Conservation (phyloP, 257 asterid genomes). For the Solanum lycopersicoides region DNA sequence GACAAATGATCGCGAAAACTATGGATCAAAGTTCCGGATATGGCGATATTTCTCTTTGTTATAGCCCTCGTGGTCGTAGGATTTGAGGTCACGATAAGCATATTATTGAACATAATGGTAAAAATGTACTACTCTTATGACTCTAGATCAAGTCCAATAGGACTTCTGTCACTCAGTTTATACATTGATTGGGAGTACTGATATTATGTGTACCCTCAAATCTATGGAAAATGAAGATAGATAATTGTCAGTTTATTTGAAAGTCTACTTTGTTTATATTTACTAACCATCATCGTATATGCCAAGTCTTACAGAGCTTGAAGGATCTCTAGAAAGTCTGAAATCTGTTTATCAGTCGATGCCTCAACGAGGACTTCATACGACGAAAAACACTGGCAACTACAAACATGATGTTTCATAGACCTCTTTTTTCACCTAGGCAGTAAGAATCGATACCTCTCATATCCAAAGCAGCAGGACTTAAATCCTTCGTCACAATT, state of each 20-base stretch:
- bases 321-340: background rate
- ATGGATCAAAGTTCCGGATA: background rate
- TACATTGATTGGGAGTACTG: background rate
- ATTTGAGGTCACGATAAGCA: background rate
- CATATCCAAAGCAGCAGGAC: background rate
- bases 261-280: background rate
- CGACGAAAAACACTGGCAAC: background rate
- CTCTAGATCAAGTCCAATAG: background rate
- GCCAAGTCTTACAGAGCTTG: background rate
- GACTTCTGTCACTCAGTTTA: background rate
- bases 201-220: background rate
- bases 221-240: background rate
- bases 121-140: background rate
- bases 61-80: background rate
- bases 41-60: background rate
- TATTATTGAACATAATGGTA: background rate
- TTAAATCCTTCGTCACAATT: background rate
- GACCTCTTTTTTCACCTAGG: background rate
- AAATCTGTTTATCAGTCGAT: background rate
- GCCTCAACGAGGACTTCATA: background rate
- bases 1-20: background rate
- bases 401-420: background rate
- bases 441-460: background rate
- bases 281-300: no score
- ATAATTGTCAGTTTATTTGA: background rate